Conservation (phyloP, 345 rosid genomes). For the Psidium friedrichsthalianum region DNA sequence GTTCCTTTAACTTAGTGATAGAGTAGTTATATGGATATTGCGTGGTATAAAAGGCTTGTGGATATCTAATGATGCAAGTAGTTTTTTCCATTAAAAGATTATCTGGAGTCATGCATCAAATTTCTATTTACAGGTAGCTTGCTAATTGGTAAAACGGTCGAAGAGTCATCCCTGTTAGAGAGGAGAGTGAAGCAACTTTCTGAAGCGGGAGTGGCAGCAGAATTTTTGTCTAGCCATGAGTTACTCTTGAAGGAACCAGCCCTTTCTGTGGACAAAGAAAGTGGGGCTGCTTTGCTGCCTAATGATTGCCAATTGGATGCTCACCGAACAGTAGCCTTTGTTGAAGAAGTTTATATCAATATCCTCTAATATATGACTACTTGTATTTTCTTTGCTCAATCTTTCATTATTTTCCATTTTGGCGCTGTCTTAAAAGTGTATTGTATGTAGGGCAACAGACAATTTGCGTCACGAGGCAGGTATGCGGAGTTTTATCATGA, state of each 20-base stretch:
- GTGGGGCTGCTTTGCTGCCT: slow-evolving; percentile 71
- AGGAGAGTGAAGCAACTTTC: slow-evolving; percentile 44
- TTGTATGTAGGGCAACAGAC: slow-evolving; percentile 45
- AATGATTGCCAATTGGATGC: slow-evolving; percentile 90
- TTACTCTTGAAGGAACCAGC: slow-evolving; percentile 52
- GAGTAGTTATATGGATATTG: not conserved
- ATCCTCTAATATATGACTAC: not conserved
- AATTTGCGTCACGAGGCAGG: slow-evolving; percentile 48
- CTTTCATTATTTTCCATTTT: not conserved
- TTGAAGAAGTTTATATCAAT: slow-evolving; percentile 45
- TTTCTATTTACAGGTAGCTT: slow-evolving; percentile 51
- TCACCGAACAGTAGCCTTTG: slow-evolving; percentile 45
- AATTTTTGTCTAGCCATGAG: slow-evolving; percentile 50
- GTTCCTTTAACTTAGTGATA: not conserved
- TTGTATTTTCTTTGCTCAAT: not conserved
- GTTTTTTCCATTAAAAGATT: not conserved
- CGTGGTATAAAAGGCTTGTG: not conserved
- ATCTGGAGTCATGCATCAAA: not conserved
- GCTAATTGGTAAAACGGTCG: slow-evolving; percentile 49
- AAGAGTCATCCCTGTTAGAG: slow-evolving; percentile 42
- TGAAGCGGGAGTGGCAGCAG: slow-evolving; percentile 63
- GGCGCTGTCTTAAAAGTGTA: not conserved
- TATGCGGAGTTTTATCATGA: slow-evolving; percentile 78
- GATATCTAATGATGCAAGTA: not conserved
- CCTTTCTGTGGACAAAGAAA: slow-evolving; percentile 32